Evolutionary conservation across 1,139 yeast genomes (phyloP), one percentile per base, ranked within the genome.

Genomic region (Eremothecium gossypii): DNA sequence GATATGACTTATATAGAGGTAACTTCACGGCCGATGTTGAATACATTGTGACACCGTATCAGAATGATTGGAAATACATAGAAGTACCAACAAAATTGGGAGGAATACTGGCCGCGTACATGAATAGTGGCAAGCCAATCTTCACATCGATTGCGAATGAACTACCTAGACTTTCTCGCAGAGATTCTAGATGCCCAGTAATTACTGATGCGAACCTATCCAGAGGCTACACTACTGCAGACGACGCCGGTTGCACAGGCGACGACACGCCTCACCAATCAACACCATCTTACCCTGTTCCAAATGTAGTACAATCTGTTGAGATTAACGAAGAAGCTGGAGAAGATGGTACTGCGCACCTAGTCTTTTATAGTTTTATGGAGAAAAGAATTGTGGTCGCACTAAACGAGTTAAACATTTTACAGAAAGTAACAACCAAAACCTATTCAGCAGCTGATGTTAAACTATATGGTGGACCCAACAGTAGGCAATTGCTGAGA

Each of bases 1-100:
- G 98, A 40, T 91, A 85, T 58, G 97, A 91, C 58, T 64, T 91
- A 43, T 83, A 83, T 65, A 77, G 81, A 59, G 98, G 97, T 0
- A 78, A 81, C 1, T 91, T 82, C 58, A 87, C 95, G 0, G 65
- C 69, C 35, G 95, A 89, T 61, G 72, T 93, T 0, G 83, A 83
- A 47, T 91, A 70, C 57, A 85, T 83, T 38, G 83, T 91, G 0
- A 80, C 95, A 0, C 97, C 98, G 0, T 91, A 87, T 63, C 70
- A 74, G 43, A 87, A 87, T 57, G 71, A 73, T 41, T 91, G 97
- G 97, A 55, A 53, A 17, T 62, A 52, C 40, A 47, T 66, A 11
- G 54, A 52, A 8, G 38, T 66, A 7, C 66, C 67, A 2, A 51
- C 53, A 41, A 40, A 38, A 17, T 47, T 65, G 4, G 68, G 68